A percentile compares a stretch with the other conserved stretches of the same genome.
Evolutionary conservation across 257 asterid species (phyloP).

Genomic region (Solanum medicagineum): DNA sequence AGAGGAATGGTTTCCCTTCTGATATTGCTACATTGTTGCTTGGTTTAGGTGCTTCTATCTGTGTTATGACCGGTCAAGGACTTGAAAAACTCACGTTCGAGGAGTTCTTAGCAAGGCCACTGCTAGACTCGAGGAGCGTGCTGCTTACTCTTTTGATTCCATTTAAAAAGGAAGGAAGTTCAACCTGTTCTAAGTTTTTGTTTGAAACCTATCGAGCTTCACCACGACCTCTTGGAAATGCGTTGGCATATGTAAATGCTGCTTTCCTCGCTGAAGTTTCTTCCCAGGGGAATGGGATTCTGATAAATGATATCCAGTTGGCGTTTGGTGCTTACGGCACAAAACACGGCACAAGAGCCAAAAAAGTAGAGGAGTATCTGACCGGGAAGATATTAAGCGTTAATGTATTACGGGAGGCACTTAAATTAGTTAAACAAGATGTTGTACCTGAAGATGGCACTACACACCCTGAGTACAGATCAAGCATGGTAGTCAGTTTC

Average conservation of each 20-base stretch:
- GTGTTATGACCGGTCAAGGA: conserved; percentile 15
- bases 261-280: conserved; percentile 57
- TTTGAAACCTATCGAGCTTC: conserved; percentile 60
- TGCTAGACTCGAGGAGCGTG: conserved; percentile 30
- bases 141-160: conserved; percentile 48
- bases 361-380: conserved; percentile 41
- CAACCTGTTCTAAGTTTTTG: conserved; percentile 16
- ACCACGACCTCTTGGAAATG: conserved; percentile 65
- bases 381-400: conserved; percentile 21
- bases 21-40: conserved; percentile 56
- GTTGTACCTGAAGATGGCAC: conserved; percentile 48
- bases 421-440: conserved; percentile 29
- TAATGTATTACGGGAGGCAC: conserved; percentile 27
- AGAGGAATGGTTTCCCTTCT: conserved; percentile 51
- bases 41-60: conserved; percentile 34
- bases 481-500: conserved; percentile 46
- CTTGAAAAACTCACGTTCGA: conserved; percentile 30
- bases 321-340: conserved; percentile 61
- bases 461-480: conserved; percentile 37
- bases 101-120: conserved; percentile 39
- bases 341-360: conserved; percentile 41
- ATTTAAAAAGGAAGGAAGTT: conserved; percentile 5
- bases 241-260: conserved; percentile 61
- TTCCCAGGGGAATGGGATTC: conserved; percentile 12
- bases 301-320: conserved; percentile 21